Conservation (phyloP, 2,329 filamentous ascomycete species). For the Penicillium digitatum region DNA sequence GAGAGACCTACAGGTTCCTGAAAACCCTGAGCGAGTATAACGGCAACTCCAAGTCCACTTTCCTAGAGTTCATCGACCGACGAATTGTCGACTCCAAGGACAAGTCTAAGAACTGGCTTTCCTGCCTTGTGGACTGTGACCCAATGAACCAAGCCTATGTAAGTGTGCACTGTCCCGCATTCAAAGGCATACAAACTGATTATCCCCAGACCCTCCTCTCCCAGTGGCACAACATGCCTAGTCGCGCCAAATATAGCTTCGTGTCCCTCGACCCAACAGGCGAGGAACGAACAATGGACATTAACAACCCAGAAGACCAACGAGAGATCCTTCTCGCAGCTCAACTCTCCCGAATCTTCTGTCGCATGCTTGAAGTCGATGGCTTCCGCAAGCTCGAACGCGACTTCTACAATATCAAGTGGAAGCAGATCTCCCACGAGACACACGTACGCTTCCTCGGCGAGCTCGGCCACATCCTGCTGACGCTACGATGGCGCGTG, state of each 20-base stretch:
- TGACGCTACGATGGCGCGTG: constrained; percentile 44
- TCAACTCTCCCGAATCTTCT: constrained; percentile 45
- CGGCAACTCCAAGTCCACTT: constrained; percentile 37
- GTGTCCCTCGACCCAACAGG: constrained; percentile 29
- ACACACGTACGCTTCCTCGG: constrained; percentile 40
- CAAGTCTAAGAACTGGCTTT: constrained; percentile 45
- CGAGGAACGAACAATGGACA: constrained; percentile 40
- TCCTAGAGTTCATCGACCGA: constrained; percentile 44
- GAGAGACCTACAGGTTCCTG: constrained; percentile 42
- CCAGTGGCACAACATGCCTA: constrained; percentile 47
- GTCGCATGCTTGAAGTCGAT: constrained; percentile 47
- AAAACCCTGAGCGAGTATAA: constrained; percentile 38
- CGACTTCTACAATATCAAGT: constrained; percentile 46
- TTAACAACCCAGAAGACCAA: constrained; percentile 35
- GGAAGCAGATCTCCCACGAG: constrained; percentile 44
- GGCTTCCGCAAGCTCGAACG: constrained; percentile 45
- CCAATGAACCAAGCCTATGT: constrained; percentile 42
- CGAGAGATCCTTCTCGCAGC: constrained; percentile 43
- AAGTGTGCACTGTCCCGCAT: constrained; percentile 19
- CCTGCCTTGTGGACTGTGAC: constrained; percentile 40
- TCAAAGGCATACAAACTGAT: neutral
- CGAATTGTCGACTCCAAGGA: constrained; percentile 44
- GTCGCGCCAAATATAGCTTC: constrained; percentile 44
- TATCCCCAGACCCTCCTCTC: constrained; percentile 39
- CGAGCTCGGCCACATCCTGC: constrained; percentile 41